Evolutionary conservation across 2,329 filamentous ascomycete genomes (phyloP), one percentile per base, ranked within the genome.

Genomic region (Ceratocystis ficicola): DNA sequence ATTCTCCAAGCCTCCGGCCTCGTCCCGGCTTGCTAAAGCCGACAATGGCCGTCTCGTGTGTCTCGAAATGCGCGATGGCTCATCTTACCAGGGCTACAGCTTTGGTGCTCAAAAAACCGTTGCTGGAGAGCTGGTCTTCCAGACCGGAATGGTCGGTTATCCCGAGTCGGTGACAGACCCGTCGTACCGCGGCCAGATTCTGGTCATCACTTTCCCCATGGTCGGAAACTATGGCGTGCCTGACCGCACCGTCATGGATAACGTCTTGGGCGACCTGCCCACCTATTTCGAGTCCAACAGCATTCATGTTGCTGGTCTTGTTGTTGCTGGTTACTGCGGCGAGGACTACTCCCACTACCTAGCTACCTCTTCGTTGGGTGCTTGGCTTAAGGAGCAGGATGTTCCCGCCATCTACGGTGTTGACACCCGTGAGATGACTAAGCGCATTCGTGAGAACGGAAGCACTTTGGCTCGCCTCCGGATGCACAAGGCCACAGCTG

Each of bases 101-200:
- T 99, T 99, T 75, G 94, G 94, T 77, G 92, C 93, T 69, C 83
- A 90, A 73, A 96, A 92, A 83, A 96, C 90, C 79, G 86, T 95
- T 73, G 89, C 93, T 70, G 94, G 94, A 76, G 94, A 99, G 81
- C 82, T 99, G 75, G 94, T 99, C 78, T 99, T 99, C 80, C 93
- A 97, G 83, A 99, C 94, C 67, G 94, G 94, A 77, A 96, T 97
- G 92, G 94, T 97, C 72, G 94, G 94, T 73, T 99, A 99, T 76
- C 92, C 94, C 52, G 94, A 99, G 81, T 95, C 88, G 61, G 82
- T 94, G 72, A 93, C 89, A 68, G 89, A 94, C 74, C 89, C 89
- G 70, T 93, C 89, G 62, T 93, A 94, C 77, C 87, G 88, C 62
- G 89, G 89, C 69, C 93, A 99, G 79, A 96, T 99, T 72, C 83